Evolutionary conservation across 495 filamentous ascomycete species (phyloP), one percentile per base, ranked within the genome.

Genomic region (Lophium mytilinum): DNA sequence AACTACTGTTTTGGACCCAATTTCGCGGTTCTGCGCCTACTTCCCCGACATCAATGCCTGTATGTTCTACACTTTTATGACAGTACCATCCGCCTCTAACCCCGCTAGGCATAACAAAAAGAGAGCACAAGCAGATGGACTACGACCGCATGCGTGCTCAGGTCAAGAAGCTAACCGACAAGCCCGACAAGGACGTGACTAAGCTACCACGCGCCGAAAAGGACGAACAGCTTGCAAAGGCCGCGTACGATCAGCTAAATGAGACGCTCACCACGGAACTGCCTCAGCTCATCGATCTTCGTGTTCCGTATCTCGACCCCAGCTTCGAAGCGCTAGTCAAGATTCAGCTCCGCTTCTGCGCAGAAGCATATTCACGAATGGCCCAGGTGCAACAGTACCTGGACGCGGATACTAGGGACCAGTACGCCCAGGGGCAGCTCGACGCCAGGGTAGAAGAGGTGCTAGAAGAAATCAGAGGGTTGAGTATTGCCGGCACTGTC

Each of bases 21-120:
- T 98, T 65, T 83, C 83, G 56, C 80, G 89, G 46, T 98, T 97
- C 75, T 97, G 93, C 71, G 89, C 90, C 53, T 98, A 98, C 75
- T 98, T 98, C 73, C 94, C 94, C 5, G 93, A 98, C 69, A 91
- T 97, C 61, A 98, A 98, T 71, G 90, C 95, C 74, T 97, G 94
- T 87, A 76, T 48, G 81, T 60, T n/a, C 33, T 21, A 40, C 5
- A n/a, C 1, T 47, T 17, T 15, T 19, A 14, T 8, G 8, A 49
- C 8, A 49, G 55, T 2, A 18, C 12, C 6, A 33, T 50, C 30
- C 8, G 3, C 9, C 17, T 24, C 52, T 50, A 43, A 59, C 49
- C 18, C 12, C n/a, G 15, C 47, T 43, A 88, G 84, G 84, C 69
- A 97, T 98, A 71, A 97, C 96, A 73, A 98, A 98, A 72, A 87